These are phyloP conservation scores for Phanerodontia chrysosporium DNA, from an alignment of 768 basidiomycete species.

Conservation along the genomic window DNA sequence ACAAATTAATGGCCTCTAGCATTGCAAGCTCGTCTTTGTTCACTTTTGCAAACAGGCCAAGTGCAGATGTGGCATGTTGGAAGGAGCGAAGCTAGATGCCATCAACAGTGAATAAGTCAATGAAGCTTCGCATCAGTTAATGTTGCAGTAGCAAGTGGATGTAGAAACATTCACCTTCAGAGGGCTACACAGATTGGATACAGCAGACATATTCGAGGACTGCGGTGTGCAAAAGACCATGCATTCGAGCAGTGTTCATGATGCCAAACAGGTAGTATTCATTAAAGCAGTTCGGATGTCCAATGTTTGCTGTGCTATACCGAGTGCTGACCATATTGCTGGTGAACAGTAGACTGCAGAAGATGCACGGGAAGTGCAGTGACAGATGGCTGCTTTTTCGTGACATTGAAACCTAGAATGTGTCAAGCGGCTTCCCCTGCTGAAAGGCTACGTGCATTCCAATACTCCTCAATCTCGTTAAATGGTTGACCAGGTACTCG, in stretches of 20 bases:
- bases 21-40: slow-evolving; percentile 29
- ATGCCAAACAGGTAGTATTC: slow-evolving; percentile 9
- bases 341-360: slow-evolving; percentile 5
- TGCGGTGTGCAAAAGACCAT: slow-evolving; percentile 12
- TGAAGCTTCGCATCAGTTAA: slow-evolving; percentile 14
- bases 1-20: slow-evolving; percentile 28
- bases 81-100: slow-evolving; percentile 14
- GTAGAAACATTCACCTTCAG: slow-evolving; percentile 33
- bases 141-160: slow-evolving; percentile 26
- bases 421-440: slow-evolving; percentile 31
- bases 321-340: slow-evolving; percentile 1
- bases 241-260: slow-evolving; percentile 13
- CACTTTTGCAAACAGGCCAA: slow-evolving; percentile 21
- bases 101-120: slow-evolving; percentile 5
- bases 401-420: slow-evolving; percentile 32
- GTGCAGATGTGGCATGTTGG: slow-evolving; percentile 11
- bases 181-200: slow-evolving; percentile 22
- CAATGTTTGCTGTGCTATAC: neutral
- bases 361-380: slow-evolving; percentile 32
- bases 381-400: slow-evolving; percentile 30
- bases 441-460: slow-evolving; percentile 23
- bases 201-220: slow-evolving; percentile 18
- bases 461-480: slow-evolving; percentile 34
- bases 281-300: slow-evolving; percentile 1
- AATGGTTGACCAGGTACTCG: neutral